Base-by-base conservation (phyloP, 768 basidiomycete species). In the Zangia roseola region DNA sequence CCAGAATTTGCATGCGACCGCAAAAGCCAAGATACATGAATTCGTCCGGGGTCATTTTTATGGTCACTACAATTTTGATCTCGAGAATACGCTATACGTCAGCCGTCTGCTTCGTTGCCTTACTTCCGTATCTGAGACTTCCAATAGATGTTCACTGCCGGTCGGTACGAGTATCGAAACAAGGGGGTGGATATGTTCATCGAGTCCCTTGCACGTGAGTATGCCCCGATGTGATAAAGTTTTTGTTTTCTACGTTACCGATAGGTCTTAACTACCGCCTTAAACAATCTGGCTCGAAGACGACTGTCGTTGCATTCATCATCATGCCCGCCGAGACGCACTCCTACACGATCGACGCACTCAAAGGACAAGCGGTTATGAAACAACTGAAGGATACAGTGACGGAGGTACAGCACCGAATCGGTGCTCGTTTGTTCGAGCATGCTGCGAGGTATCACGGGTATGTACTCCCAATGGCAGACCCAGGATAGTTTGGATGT, bases 111-210 rank as follows among this genome's bases (percentile, higher is more conserved):
- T 13, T 42, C 13, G 9, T 39, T 45, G 19, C 41, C 13, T 10
- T 24, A 39, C 34, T 16, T 50, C 12, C 14, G 31, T 45, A 40
- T 10, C 58, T 60, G 28, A 52, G 36, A 6, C 41, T 10, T 33
- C 28, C 37, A 16, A 47, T 64, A 97, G 90, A 84, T 97, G 81
- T 99, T 99, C 72, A 98, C 93, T 14, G 97, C 97, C n/a, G 97
- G 97, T 35, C 83, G 97, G 37, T 99, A 99, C 69, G 97, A 99
- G 69, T 99, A 97, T 69, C 81, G 97, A 35, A 99, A 99, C 76
- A 99, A 99, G 75, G 97, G 97, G 47, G 94, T 98, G 25, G 97
- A 99, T 66, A 97, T 99, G 95, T 99, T 97, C 68, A 95, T 99
- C 58, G 97, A 99, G 71, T 80, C 88, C 16, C 82, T 99, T 48